These are phyloP conservation scores for Clitopilus hobsonii DNA, from an alignment of 768 basidiomycete genomes.

Conservation along the genomic window DNA sequence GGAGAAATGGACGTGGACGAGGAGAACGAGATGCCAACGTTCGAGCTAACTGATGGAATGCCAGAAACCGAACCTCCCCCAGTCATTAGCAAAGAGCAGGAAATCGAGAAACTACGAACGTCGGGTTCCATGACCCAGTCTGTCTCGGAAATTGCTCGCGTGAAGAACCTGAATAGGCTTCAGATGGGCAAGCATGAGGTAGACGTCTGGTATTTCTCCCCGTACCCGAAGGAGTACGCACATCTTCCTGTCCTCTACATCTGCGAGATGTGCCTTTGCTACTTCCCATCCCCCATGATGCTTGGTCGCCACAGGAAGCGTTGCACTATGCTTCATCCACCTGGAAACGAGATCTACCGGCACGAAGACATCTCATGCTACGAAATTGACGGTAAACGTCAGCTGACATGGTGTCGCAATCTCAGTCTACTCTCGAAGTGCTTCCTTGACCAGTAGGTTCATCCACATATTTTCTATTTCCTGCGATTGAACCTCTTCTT, in stretches of 20 bases:
- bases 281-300: slow-evolving; percentile 89
- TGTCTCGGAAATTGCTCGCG: slow-evolving; percentile 94
- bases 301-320: slow-evolving; percentile 86
- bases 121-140: slow-evolving; percentile 99
- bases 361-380: slow-evolving; percentile 97
- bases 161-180: slow-evolving; percentile 95
- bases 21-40: slow-evolving; percentile 66
- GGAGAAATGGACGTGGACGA: slow-evolving; percentile 74
- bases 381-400: slow-evolving; percentile 96
- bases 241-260: slow-evolving; percentile 93
- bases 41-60: slow-evolving; percentile 48
- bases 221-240: slow-evolving; percentile 97
- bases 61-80: slow-evolving; percentile 48
- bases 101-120: slow-evolving; percentile 97
- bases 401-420: slow-evolving; percentile 95
- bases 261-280: slow-evolving; percentile 97
- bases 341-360: slow-evolving; percentile 99
- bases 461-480: slow-evolving; percentile 8
- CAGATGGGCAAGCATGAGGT: slow-evolving; percentile 97
- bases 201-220: slow-evolving; percentile 99
- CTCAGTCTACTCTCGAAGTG: slow-evolving; percentile 95
- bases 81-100: slow-evolving; percentile 93
- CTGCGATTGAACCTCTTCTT: no score
- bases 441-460: slow-evolving; percentile 92
- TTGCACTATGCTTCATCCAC: slow-evolving; percentile 89